Percentiles rank a stretch among this genome's conserved stretches.
phyloP scores from a whole-genome alignment of 1,139 yeast genomes.

The Debaryomyces robertsiae region DNA sequence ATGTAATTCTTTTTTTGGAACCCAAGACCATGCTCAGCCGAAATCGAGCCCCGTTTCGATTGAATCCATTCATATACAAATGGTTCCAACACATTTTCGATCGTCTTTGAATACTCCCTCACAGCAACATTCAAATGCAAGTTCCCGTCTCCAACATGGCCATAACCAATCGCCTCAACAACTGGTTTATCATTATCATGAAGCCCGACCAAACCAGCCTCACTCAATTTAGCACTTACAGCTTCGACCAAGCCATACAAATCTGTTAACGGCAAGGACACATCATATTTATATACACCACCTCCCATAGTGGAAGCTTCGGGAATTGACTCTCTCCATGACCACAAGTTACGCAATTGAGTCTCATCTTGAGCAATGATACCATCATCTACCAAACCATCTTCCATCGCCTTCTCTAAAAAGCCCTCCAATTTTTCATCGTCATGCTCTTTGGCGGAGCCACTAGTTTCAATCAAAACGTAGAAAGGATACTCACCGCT shows the following conservation, averaged over 20 bases:
- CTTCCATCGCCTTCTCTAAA: constrained; percentile 82
- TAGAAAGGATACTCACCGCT: constrained; percentile 79
- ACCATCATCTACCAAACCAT: constrained; percentile 83
- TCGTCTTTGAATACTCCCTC: constrained; percentile 73
- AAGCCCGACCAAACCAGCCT: constrained; percentile 62
- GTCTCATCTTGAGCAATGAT: constrained; percentile 95
- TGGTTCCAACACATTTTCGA: constrained; percentile 84
- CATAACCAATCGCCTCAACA: constrained; percentile 87
- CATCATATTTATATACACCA: constrained; percentile 96
- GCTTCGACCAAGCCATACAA: constrained; percentile 82
- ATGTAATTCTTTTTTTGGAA: constrained; percentile 91
- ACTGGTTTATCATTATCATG: constrained; percentile 73
- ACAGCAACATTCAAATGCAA: constrained; percentile 90
- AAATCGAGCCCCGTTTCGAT: constrained; percentile 75
- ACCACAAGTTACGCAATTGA: constrained; percentile 81
- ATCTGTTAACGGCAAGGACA: constrained; percentile 79
- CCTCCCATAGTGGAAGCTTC: constrained; percentile 86
- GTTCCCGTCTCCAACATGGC: constrained; percentile 96
- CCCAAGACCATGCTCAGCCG: constrained; percentile 97
- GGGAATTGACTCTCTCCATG: constrained; percentile 92
- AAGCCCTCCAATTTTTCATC: constrained; percentile 77
- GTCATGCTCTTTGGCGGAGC: constrained; percentile 86
- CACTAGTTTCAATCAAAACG: constrained; percentile 89
- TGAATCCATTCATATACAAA: constrained; percentile 91
- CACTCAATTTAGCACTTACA: constrained; percentile 57